Conservation (phyloP, 495 filamentous ascomycete species). For the Aspergillus nanangensis region DNA sequence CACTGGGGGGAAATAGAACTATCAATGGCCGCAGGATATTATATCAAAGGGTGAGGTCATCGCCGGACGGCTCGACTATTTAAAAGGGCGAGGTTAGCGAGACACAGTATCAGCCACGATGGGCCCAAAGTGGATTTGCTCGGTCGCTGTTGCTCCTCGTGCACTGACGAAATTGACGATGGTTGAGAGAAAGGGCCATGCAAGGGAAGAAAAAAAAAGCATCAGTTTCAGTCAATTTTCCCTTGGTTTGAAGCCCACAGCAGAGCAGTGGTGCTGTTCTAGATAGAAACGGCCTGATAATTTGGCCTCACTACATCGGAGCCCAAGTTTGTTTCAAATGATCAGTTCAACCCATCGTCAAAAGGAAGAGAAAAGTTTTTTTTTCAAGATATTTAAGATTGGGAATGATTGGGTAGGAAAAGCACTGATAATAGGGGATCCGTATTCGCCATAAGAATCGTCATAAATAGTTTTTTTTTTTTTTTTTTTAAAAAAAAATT, state of each 20-base stretch:
- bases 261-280: neutral
- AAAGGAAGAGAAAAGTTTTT: neutral
- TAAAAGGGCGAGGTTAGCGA: constrained; percentile 6
- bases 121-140: constrained; percentile 7
- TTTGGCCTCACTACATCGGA: neutral
- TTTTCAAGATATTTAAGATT: neutral
- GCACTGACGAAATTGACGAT: neutral
- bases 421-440: neutral
- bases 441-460: neutral
- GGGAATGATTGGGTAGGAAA: constrained; percentile 9
- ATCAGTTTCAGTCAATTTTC: neutral
- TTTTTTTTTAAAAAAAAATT: neutral
- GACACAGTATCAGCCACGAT: constrained; percentile 16
- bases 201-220: constrained; percentile 9
- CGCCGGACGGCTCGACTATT: too few species aligned
- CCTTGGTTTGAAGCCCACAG: neutral
- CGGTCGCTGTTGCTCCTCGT: constrained; percentile 4
- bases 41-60: neutral
- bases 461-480: constrained; percentile 4
- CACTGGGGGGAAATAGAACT: constrained; percentile 5
- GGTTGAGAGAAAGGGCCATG: constrained; percentile 3
- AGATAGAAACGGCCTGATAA: constrained; percentile 1
- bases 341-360: neutral
- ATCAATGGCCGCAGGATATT: neutral
- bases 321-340: neutral